Conservation (phyloP, 1,284 basidiomycete species). For the Naganishia sp. region DNA sequence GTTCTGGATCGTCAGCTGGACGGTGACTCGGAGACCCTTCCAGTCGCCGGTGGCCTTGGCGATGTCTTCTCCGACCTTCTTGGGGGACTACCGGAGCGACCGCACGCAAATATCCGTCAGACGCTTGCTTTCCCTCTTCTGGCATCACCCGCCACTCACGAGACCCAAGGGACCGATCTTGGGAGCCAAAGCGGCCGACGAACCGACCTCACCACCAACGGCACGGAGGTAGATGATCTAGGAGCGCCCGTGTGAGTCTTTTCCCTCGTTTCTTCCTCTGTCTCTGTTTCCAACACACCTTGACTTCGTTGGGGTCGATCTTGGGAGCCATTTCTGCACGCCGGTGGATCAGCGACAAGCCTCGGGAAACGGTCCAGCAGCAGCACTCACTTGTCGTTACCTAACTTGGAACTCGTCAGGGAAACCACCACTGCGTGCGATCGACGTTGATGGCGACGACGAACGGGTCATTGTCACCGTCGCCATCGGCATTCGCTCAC, state of each 20-base stretch:
- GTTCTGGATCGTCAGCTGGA: slow-evolving; percentile 99
- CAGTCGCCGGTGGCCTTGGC: slow-evolving; percentile 98
- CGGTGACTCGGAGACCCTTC: slow-evolving; percentile 99
- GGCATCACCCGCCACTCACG: slow-evolving; percentile 59
- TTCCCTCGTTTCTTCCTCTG: background rate
- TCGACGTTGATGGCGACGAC: background rate
- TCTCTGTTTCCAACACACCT: slow-evolving; percentile 41
- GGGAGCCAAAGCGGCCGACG: slow-evolving; percentile 95
- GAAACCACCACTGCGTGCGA: background rate
- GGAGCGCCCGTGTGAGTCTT: slow-evolving; percentile 9
- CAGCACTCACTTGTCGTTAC: slow-evolving; percentile 5
- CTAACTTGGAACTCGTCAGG: too few species aligned
- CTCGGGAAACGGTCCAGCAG: background rate
- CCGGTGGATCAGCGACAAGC: background rate
- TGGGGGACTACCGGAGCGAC: slow-evolving; percentile 91
- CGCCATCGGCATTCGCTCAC: background rate
- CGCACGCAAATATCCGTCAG: too few species aligned
- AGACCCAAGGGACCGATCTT: slow-evolving; percentile 99
- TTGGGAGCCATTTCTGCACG: slow-evolving; percentile 51
- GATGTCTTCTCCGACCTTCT: slow-evolving; percentile 99
- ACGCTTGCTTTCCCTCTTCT: slow-evolving; percentile 34
- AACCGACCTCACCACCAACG: slow-evolving; percentile 98
- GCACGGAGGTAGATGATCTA: slow-evolving; percentile 97
- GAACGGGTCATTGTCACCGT: slow-evolving; percentile 1
- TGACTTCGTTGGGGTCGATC: slow-evolving; percentile 55